phyloP scores from a whole-genome alignment of 805 yeast genomes.

The Candida saitoana region DNA sequence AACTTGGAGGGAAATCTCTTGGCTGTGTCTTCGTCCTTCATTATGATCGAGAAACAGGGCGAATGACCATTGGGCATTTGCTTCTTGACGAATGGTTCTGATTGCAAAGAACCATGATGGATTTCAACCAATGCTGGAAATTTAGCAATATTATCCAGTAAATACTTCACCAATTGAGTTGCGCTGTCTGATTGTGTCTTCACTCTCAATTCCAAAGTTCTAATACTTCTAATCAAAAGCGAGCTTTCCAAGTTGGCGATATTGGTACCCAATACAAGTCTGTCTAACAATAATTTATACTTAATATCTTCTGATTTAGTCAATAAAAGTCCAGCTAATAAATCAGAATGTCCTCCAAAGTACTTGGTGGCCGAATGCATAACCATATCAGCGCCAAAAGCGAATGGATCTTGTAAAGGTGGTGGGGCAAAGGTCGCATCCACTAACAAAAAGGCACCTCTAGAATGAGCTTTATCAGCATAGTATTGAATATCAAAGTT shows the following conservation, averaged over 20 bases:
- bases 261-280: conserved; percentile 73
- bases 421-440: conserved; percentile 96
- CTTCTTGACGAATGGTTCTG: conserved; percentile 57
- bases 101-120: conserved; percentile 74
- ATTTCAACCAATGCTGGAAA: conserved; percentile 49
- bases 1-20: conserved; percentile 59
- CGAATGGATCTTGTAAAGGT: conserved; percentile 77
- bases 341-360: conserved; percentile 93
- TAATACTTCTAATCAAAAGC: conserved; percentile 69
- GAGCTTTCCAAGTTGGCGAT: conserved; percentile 75
- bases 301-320: conserved; percentile 53
- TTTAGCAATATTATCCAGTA: conserved; percentile 46
- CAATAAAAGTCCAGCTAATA: conserved; percentile 75
- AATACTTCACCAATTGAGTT: conserved; percentile 53
- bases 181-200: conserved; percentile 62
- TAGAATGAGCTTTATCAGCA: conserved; percentile 68
- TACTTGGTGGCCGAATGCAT: conserved; percentile 92
- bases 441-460: conserved; percentile 68
- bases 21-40: conserved; percentile 52
- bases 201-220: conserved; percentile 76
- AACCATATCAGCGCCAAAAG: conserved; percentile 81
- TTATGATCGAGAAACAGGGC: conserved; percentile 71
- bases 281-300: conserved; percentile 50
- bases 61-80: conserved; percentile 63
- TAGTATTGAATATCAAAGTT: conserved; percentile 58